phyloP scores from a whole-genome alignment of 2,329 filamentous ascomycete species.

The Endoconidiophora polonica region DNA sequence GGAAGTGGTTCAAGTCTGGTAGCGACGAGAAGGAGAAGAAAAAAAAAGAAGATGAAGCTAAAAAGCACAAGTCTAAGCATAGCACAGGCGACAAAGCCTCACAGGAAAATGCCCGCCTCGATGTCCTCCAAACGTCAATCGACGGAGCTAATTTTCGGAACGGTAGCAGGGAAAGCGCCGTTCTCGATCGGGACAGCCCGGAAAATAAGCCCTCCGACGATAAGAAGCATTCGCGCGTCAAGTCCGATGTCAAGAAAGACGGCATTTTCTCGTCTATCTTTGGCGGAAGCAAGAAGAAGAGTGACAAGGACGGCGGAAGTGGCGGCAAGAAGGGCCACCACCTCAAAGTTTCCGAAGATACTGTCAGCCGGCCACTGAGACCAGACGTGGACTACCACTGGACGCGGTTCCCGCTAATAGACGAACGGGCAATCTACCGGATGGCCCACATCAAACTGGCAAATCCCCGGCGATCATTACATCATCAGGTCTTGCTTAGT shows the following conservation, averaged over 20 bases:
- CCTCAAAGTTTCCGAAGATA: slow-evolving; percentile 65
- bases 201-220: slow-evolving; percentile 67
- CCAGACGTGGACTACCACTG: slow-evolving; percentile 92
- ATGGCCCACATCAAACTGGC: slow-evolving; percentile 98
- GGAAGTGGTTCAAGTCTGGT: slow-evolving; percentile 67
- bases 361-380: slow-evolving; percentile 50
- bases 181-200: slow-evolving; percentile 61
- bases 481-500: slow-evolving; percentile 88
- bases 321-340: slow-evolving; percentile 50
- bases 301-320: slow-evolving; percentile 50
- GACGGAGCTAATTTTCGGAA: slow-evolving; percentile 38
- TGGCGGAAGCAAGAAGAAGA: slow-evolving; percentile 74
- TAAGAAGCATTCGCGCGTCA: slow-evolving; percentile 66
- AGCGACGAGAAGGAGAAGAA: slow-evolving; percentile 51
- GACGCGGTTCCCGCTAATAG: slow-evolving; percentile 85
- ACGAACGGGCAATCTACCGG: slow-evolving; percentile 91
- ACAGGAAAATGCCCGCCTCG: slow-evolving; percentile 60
- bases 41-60: slow-evolving; percentile 42
- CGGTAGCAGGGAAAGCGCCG: slow-evolving; percentile 63
- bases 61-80: slow-evolving; percentile 48
- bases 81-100: slow-evolving; percentile 29
- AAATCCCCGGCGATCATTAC: slow-evolving; percentile 80
- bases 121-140: slow-evolving; percentile 75
- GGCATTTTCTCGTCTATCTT: slow-evolving; percentile 92
- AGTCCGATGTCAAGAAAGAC: slow-evolving; percentile 69